Evolutionary conservation across 2,329 filamentous ascomycete genomes (phyloP).

Genomic region (Beauveria asiatica): DNA sequence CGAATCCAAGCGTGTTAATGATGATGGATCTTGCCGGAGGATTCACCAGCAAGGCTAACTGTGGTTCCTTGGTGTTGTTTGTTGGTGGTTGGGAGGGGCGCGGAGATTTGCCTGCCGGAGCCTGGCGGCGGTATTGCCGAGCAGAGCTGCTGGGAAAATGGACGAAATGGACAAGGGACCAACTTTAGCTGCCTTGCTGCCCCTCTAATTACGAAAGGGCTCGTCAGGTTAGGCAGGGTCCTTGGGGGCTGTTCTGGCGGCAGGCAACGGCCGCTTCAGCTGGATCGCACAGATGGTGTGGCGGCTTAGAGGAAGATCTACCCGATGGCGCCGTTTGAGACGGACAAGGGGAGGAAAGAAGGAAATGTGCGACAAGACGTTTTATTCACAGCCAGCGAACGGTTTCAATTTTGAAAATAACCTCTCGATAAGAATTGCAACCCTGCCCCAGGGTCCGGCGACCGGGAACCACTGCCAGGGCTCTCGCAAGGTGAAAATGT

Average conservation of each 20-base stretch:
- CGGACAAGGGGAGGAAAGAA: not conserved
- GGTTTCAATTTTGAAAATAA: not conserved
- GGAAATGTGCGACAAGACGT: not conserved
- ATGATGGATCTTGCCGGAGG: not conserved
- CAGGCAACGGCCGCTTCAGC: not conserved
- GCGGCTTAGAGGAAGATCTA: not conserved
- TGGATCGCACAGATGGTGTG: not conserved
- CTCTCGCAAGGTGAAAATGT: not conserved
- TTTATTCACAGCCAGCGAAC: not conserved
- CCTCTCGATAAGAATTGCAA: not conserved
- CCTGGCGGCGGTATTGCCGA: not conserved
- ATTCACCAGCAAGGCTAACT: not conserved
- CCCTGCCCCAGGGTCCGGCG: not conserved
- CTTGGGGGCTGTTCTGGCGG: not conserved
- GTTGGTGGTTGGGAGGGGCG: slow-evolving; percentile 1
- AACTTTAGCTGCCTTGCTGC: no score
- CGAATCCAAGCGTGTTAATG: not conserved
- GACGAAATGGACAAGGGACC: no score
- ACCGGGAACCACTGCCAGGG: not conserved
- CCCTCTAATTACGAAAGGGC: no score
- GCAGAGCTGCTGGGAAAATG: not conserved
- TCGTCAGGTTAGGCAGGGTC: not conserved
- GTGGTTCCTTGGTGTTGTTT: slow-evolving; percentile 2
- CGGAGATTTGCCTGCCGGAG: slow-evolving; percentile 2
- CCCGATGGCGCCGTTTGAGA: not conserved